Base-by-base conservation (phyloP, 345 rosid species). In the Moricandia arvensis region DNA sequence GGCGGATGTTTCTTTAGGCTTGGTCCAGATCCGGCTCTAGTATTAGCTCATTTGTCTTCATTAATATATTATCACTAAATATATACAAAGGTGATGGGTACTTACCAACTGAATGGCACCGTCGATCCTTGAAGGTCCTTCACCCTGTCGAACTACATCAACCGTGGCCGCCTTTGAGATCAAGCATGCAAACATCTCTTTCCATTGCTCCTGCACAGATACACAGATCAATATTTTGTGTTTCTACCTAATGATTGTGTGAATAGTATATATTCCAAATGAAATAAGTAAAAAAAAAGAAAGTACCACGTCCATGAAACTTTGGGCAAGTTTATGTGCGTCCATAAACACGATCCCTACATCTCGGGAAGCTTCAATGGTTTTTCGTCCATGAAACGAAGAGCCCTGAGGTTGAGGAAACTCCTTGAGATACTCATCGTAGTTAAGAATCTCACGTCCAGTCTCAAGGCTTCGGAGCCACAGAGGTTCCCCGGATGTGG, bases 401-500 rank as follows among this genome's bases (percentile, higher is more conserved):
- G 91, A 89, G 26, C 59, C 55, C n/a, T 69, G 82, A 63, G 72
- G 13, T 10, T 79, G 78, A 3, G 84, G 83, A 77, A 95, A 92
- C 78, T 83, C 91, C 78, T 89, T 95, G 49, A 85, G 68, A 58
- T 93, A 95, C 86, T 89, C 97, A 4, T 95, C 99, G 31, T 95
- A 95, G 79, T 95, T 95, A 17, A 93, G 98, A 59, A 95, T 95
- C 69, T 95, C 97, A 2, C 98, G 89, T 29, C 93, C 93, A 0
- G 98, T 90, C 86, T 95, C 99, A 2, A 95, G 80, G 75, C 99
- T 93, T 38, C 90, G 84, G 69, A 95, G 74, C 99, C 99, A 95
- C 1, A 95, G 84, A 2, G 99, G 98, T 17, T 88, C 88, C 0
- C 79, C 82, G 0, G 90, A 87, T 7, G 87, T 82, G 49, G 96